Evolutionary conservation across 768 basidiomycete species (phyloP), one percentile per base, ranked within the genome.

Genomic region (Aureoboletus auriporus): DNA sequence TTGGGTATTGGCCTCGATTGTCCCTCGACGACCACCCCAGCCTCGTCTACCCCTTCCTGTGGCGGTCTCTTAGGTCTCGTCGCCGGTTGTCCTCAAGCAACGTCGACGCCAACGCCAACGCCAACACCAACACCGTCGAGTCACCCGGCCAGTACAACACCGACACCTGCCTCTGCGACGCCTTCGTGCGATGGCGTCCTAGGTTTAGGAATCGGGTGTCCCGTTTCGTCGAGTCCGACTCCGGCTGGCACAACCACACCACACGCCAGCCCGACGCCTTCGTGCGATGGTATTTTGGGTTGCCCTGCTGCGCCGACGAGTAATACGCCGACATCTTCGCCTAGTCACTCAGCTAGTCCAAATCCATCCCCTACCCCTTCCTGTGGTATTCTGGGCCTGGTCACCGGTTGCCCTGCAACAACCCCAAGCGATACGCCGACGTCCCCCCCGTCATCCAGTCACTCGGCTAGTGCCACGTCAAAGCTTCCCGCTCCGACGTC

Each of bases 1-100:
- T 23, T 23, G 20, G 20, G 20, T 4, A 23, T 23, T 33, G 31
- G 4, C 31, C 13, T 13, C 31, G 13, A 33, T 10, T 4, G 10
- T 9, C 31, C 31, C 1, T 56, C 14, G 16, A 29, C 31, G 39
- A 33, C 5, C 2, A 49, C 14, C 43, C 39, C 13, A 39, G 9
- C 38, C 23, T 39, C 48, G 4, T n/a, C 45, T 20, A n/a, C 46
- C 0, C 23, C 53, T n/a, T 42, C 59, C 8, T 63, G 62, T n/a
- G 28, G 12, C 30, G 63, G 54, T 1, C 34, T 62, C 2, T 43
- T 64, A 29, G 63, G 55, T 4, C 43, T 33, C 9, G 31, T 9
- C 8, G 6, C 13, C 8, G 31, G 31, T 13, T 33, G 31, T 33
- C 31, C 31, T 10, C 20, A 23, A 23, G 20, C 20, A 23, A 23